Evolutionary conservation across 768 basidiomycete species (phyloP), one percentile per base, ranked within the genome.

Genomic region (Pluteus cervinus): DNA sequence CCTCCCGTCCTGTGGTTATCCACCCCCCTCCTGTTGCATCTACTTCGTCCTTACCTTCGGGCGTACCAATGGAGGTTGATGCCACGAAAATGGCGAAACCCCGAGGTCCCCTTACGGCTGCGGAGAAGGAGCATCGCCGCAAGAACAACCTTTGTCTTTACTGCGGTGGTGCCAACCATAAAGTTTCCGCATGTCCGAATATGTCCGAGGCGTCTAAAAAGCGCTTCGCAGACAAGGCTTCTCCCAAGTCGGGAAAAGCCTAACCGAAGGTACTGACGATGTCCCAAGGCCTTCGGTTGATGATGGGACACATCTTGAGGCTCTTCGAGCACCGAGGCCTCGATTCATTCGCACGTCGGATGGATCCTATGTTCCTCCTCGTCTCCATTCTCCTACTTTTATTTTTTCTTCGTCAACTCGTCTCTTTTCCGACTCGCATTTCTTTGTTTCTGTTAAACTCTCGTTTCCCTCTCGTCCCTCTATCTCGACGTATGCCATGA

Each of bases 401-500:
- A 42, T 46, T 39, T 45, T 52, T 39, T 22, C 48, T 43, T n/a
- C 30, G 11, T 39, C 36, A 41, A 40, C 26, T 46, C 33, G 24
- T 37, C 33, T 39, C 25, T 20, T 31, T 36, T 40, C 42, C 33
- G 32, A 44, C 24, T 25, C 46, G 33, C 58, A 60, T 49, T 60
- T 59, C 36, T 53, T 59, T 40, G 50, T 61, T 32, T 36, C 43
- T 32, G 29, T 61, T 33, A 48, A 36, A 12, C 48, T 61, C 29
- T 35, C 22, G 14, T 60, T 67, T 38, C 61, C 63, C 18, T 48
- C 56, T 20, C 46, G 48, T 29, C 48, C 50, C 45, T 44, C 56
- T 23, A 51, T 66, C 32, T 26, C 41, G 10, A 66, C 58, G 8
- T 61, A 50, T 42, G 61, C 61, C 24, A 50, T 69, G 17, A 37